phyloP scores from a whole-genome alignment of 805 yeast species.

The Nakazawaea pomicola region DNA sequence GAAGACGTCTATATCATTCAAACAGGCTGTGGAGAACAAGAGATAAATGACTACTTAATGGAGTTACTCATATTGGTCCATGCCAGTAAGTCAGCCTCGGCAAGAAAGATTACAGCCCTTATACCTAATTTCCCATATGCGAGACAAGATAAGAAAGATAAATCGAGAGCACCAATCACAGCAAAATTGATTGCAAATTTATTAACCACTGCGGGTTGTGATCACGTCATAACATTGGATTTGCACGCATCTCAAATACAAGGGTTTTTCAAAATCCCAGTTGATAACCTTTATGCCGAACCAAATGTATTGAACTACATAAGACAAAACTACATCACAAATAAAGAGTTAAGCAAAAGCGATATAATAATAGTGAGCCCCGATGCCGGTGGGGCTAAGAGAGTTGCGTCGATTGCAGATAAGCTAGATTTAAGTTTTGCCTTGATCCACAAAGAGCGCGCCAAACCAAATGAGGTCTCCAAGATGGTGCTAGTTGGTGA shows the following conservation, averaged over 20 bases:
- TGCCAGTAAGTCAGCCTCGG: slow-evolving; percentile 95
- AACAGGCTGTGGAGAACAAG: slow-evolving; percentile 73
- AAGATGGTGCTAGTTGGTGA: slow-evolving; percentile 96
- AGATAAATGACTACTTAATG: slow-evolving; percentile 78
- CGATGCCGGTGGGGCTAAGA: slow-evolving; percentile 98
- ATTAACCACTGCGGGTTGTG: slow-evolving; percentile 90
- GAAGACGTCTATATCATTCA: slow-evolving; percentile 85
- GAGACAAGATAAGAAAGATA: slow-evolving; percentile 95
- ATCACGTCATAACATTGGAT: slow-evolving; percentile 95
- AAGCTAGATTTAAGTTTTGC: slow-evolving; percentile 90
- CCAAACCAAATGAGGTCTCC: slow-evolving; percentile 90
- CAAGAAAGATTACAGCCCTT: slow-evolving; percentile 89
- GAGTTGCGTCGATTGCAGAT: slow-evolving; percentile 94
- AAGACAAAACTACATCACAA: slow-evolving; percentile 50
- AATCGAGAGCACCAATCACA: slow-evolving; percentile 92
- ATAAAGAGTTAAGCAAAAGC: slow-evolving; percentile 24
- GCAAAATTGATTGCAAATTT: slow-evolving; percentile 91
- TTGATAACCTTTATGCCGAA: slow-evolving; percentile 92
- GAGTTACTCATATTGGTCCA: slow-evolving; percentile 86
- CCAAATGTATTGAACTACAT: slow-evolving; percentile 85
- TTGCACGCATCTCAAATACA: slow-evolving; percentile 97
- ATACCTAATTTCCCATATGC: slow-evolving; percentile 96
- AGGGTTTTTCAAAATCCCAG: slow-evolving; percentile 94
- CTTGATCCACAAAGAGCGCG: slow-evolving; percentile 93
- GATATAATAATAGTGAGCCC: slow-evolving; percentile 85